These are phyloP conservation scores for Colletotrichum sp. DNA, from an alignment of 2,329 filamentous ascomycete genomes.

Conservation along the genomic window DNA sequence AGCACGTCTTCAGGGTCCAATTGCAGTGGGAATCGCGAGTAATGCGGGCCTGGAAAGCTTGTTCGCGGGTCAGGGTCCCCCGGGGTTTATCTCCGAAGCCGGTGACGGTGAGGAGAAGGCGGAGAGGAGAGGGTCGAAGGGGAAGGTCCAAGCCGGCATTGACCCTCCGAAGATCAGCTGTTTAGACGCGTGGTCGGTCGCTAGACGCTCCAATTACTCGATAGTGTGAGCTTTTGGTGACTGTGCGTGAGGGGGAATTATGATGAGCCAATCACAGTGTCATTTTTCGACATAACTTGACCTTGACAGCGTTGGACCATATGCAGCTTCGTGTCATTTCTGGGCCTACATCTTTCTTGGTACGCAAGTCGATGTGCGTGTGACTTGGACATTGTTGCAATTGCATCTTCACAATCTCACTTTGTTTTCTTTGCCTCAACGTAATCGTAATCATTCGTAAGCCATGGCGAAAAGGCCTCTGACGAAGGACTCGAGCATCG, in stretches of 20 bases:
- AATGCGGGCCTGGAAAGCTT: slow-evolving; percentile 2
- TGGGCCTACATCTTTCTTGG: background rate
- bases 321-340: too few species aligned
- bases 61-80: background rate
- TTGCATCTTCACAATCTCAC: background rate
- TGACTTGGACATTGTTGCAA: too few species aligned
- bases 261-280: background rate
- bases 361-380: background rate
- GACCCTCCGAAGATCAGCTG: background rate
- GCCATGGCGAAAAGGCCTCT: background rate
- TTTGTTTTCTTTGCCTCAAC: background rate
- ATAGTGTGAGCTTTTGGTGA: background rate
- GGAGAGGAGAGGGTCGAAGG: background rate
- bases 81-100: background rate
- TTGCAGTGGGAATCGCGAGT: background rate
- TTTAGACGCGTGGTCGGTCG: background rate
- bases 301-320: background rate
- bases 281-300: background rate
- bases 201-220: background rate
- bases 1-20: background rate
- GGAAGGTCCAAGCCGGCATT: slow-evolving; percentile 20
- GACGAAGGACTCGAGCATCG: slow-evolving; percentile 4
- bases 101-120: background rate
- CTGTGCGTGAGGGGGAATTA: background rate
- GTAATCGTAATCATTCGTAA: background rate